A percentile compares a stretch with the other conserved stretches of the same genome.
phyloP scores from a whole-genome alignment of 495 filamentous ascomycete species.

The Trichoderma erinaceum region DNA sequence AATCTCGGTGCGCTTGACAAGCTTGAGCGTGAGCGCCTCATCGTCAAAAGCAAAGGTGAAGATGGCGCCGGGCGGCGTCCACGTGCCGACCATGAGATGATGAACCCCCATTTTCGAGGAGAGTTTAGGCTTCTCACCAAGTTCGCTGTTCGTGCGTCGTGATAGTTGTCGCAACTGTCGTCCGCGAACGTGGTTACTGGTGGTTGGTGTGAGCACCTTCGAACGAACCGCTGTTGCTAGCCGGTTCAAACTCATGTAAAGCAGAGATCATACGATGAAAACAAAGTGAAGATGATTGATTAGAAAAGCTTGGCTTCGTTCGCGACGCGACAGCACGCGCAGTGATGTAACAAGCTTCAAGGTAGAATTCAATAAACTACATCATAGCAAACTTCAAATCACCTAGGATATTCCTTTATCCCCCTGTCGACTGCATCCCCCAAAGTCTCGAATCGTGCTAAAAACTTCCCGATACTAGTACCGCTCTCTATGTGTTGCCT shows the following conservation, averaged over 20 bases:
- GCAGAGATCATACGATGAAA: background rate
- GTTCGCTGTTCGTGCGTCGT: constrained; percentile 6
- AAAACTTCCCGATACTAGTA: background rate
- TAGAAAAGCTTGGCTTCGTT: background rate
- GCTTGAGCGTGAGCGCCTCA: constrained; percentile 58
- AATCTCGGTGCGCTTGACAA: constrained; percentile 73
- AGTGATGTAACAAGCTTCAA: too few species aligned
- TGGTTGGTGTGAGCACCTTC: background rate
- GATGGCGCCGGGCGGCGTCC: constrained; percentile 79
- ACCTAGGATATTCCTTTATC: constrained; percentile 6
- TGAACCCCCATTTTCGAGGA: constrained; percentile 55
- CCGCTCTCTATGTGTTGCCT: background rate
- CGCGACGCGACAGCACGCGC: background rate
- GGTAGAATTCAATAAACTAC: background rate
- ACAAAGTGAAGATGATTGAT: background rate
- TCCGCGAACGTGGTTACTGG: background rate
- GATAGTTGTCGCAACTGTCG: background rate
- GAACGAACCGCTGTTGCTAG: background rate
- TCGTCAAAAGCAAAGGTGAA: constrained; percentile 81
- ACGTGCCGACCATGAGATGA: constrained; percentile 78
- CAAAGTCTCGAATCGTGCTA: background rate
- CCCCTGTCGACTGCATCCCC: background rate
- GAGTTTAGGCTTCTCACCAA: constrained; percentile 23
- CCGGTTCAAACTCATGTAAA: background rate
- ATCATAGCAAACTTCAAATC: background rate